Evolutionary conservation across 345 rosid species (phyloP).

Genomic region (Viola odorata): DNA sequence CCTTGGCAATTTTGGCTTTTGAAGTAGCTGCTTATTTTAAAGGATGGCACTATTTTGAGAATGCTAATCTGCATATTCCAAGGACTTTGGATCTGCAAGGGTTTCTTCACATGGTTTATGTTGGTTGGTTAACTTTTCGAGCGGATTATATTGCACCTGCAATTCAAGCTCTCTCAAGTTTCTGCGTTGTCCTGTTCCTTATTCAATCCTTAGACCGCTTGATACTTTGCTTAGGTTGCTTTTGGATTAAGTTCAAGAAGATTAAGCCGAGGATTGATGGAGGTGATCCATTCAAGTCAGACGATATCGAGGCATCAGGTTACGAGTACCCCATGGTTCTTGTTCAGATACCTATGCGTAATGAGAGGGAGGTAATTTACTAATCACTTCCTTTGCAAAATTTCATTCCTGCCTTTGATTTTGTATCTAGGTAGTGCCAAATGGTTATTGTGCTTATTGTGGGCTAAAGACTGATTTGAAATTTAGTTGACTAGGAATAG

Average conservation of each 20-base stretch:
- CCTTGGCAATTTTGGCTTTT: slow-evolving; percentile 49
- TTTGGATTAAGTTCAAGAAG: slow-evolving; percentile 74
- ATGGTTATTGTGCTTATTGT: too few relatives aligned
- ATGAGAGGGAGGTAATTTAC: slow-evolving; percentile 64
- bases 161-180: slow-evolving; percentile 53
- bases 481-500: too few relatives aligned
- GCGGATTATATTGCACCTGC: slow-evolving; percentile 67
- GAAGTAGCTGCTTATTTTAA: slow-evolving; percentile 66
- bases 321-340: slow-evolving; percentile 71
- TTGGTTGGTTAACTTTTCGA: slow-evolving; percentile 51
- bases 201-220: slow-evolving; percentile 71
- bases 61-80: slow-evolving; percentile 57
- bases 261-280: slow-evolving; percentile 47
- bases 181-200: slow-evolving; percentile 66
- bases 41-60: slow-evolving; percentile 74
- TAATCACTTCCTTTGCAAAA: background rate
- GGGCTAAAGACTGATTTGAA: too few relatives aligned
- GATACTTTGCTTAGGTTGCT: slow-evolving; percentile 69
- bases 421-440: too few relatives aligned
- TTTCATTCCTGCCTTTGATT: slow-evolving; percentile 3
- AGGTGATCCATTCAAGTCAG: slow-evolving; percentile 48
- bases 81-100: slow-evolving; percentile 56
- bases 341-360: slow-evolving; percentile 87
- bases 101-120: slow-evolving; percentile 53
- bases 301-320: slow-evolving; percentile 47